Base-by-base conservation (phyloP, 768 basidiomycete species). In the Calocybe cyanea region DNA sequence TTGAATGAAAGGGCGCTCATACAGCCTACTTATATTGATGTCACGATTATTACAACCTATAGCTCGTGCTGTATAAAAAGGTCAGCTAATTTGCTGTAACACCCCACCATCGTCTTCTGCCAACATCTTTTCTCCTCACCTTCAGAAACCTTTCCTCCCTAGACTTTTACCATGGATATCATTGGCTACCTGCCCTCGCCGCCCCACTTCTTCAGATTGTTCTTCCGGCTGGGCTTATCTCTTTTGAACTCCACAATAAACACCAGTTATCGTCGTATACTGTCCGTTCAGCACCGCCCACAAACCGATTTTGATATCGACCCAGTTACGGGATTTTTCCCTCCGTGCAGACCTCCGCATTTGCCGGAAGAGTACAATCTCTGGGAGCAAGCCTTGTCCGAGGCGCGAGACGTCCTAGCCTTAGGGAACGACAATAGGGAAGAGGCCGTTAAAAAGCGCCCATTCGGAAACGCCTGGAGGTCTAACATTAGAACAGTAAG, bases 321-420 rank as follows among this genome's bases (percentile, higher is more conserved):
- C 53, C 59, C 76, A 7, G 63, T 75, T 11, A 85, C 88, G 0
- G 95, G 95, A 0, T 98, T 97, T 69, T 78, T 97, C 54, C 95
- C 94, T 0, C 63, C 76, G 2, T 63, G 68, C 30, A 82, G 81
- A 1, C 73, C 88, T 6, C 73, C 77, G 2, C 73, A 65, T 20
- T 70, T 95, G 19, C 69, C 73, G 4, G 60, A 58, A 7, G 62
- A 65, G 23, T 94, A 76, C 57, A 63, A 62, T 10, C 59, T 78
- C 4, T 98, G 91, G 92, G 92, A 94, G 64, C 52, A 66, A 25
- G 83, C 78, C 23, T 73, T 85, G 21, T 64, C 57, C 11, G 71
- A 71, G 17, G 87, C 85, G 19, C 72, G 64, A 55, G 69, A 64
- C 4, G 63, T 72, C 14, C 64, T 91, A 23, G 71, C 72, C 48